phyloP scores from a whole-genome alignment of 129 eudicot species.

The Pulicaria dysenterica region DNA sequence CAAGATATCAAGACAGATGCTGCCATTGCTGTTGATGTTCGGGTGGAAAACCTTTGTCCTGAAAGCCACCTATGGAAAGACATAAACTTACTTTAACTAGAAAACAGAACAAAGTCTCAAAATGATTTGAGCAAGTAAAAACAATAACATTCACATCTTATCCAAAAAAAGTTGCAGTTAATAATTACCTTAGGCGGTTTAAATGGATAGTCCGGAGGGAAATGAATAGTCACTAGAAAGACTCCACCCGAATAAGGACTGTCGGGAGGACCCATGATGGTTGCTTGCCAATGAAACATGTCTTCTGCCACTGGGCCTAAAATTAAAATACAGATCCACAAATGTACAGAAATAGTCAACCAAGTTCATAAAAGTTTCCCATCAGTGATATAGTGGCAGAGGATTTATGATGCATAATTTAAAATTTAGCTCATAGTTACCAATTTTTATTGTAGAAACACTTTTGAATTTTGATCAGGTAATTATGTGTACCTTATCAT shows the following conservation, averaged over 20 bases:
- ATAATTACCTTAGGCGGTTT: conserved; percentile 66
- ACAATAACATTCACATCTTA: neutral
- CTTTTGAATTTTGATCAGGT: neutral
- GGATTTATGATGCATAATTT: neutral
- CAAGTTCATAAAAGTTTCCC: neutral
- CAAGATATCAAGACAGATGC: conserved; percentile 86
- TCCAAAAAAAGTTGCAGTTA: neutral
- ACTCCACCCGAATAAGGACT: conserved; percentile 70
- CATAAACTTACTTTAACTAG: neutral
- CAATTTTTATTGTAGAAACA: neutral
- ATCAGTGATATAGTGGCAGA: neutral
- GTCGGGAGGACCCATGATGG: conserved; percentile 70
- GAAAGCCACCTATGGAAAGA: conserved; percentile 66
- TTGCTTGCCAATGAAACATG: conserved; percentile 78
- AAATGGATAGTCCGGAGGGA: conserved; percentile 67
- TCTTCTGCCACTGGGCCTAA: conserved; percentile 77
- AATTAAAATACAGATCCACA: conserved; percentile 16
- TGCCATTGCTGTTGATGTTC: conserved; percentile 78
- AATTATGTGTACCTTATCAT: neutral
- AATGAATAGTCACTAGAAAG: conserved; percentile 62
- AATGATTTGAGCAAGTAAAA: neutral
- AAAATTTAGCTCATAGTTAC: neutral
- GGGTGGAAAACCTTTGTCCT: conserved; percentile 88
- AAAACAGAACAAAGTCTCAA: neutral
- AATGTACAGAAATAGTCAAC: neutral